A percentile compares a stretch with the other conserved stretches of the same genome.
Evolutionary conservation across 1,284 basidiomycete genomes (phyloP).

Genomic region (Melanopsichium pennsylvanicum): DNA sequence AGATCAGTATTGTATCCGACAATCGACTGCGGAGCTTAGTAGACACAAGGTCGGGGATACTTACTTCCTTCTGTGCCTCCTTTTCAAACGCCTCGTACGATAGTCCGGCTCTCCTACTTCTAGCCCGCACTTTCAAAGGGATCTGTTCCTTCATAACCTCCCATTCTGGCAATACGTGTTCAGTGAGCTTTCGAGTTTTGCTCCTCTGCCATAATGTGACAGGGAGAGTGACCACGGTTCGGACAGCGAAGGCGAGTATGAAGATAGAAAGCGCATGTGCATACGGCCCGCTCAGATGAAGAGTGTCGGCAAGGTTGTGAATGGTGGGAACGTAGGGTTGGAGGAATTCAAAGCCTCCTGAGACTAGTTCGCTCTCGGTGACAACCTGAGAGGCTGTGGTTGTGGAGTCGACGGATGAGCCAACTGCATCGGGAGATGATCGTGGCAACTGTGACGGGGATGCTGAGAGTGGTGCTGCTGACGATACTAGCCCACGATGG

Average conservation of each 20-base stretch:
- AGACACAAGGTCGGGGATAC: too few relatives aligned
- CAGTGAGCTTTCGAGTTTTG: conserved; percentile 74
- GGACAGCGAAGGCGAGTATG: conserved; percentile 74
- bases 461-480: background rate
- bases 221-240: conserved; percentile 76
- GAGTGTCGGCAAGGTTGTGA: conserved; percentile 38
- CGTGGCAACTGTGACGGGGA: background rate
- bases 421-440: background rate
- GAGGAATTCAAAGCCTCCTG: conserved; percentile 43
- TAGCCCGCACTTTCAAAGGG: conserved; percentile 68
- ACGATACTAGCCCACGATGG: conserved; percentile 24
- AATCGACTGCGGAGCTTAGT: background rate
- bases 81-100: conserved; percentile 69
- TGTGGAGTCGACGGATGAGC: background rate
- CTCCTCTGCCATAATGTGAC: conserved; percentile 80
- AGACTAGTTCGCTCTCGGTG: conserved; percentile 3
- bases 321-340: conserved; percentile 43
- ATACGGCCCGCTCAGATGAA: conserved; percentile 44
- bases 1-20: background rate
- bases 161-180: conserved; percentile 76
- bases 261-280: conserved; percentile 75
- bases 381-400: conserved; percentile 4
- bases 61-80: conserved; percentile 63
- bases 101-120: conserved; percentile 71
- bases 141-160: conserved; percentile 70